Base-by-base conservation (phyloP, 768 basidiomycete species). In the Rhodosporidiobolus odoratus region DNA sequence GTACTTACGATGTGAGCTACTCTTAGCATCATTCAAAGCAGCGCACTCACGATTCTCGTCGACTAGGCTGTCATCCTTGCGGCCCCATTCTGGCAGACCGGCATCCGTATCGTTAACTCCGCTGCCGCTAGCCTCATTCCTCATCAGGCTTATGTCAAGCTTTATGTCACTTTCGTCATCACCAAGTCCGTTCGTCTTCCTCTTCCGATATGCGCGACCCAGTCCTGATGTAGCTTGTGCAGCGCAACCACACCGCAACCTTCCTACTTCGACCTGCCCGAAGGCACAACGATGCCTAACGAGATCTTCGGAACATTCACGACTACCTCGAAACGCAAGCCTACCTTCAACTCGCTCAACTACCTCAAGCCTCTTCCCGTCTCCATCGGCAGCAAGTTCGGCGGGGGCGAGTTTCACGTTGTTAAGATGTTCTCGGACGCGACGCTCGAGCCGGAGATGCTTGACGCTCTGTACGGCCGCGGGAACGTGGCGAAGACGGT, bases 81-180 rank as follows among this genome's bases (percentile, higher is more conserved):
- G 3, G 88, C 91, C 2, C 95, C 95, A 4, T 89, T 87, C 82
- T 87, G 90, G 79, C 85, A 83, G 35, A 84, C 89, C 3, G 81
- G 80, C 21, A 61, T 76, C 38, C 27, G 58, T 12, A 25, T 78
- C 30, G 48, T 65, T 58, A 70, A 76, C 66, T 63, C 72, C 9
- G 9, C 27, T 25, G 74, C 72, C 38, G 77, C 84, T 8, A 79
- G 82, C 5, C 82, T 82, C 57, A 84, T 92, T 40, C 87, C 88
- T 3, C 76, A 82, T 45, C 88, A 90, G 73, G 86, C 87, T 30
- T 96, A 95, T 78, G 84, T 92, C 57, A 86, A 84, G 73, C 86
- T 97, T 3, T 90, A 94, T 77, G 92, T 95, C 60, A 96, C 95
- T 16, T 84, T 92, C 30, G 82, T 98, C 47, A 84, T 87, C n/a